Base-by-base conservation (phyloP, 768 basidiomycete species). In the Dioszegia hungarica region DNA sequence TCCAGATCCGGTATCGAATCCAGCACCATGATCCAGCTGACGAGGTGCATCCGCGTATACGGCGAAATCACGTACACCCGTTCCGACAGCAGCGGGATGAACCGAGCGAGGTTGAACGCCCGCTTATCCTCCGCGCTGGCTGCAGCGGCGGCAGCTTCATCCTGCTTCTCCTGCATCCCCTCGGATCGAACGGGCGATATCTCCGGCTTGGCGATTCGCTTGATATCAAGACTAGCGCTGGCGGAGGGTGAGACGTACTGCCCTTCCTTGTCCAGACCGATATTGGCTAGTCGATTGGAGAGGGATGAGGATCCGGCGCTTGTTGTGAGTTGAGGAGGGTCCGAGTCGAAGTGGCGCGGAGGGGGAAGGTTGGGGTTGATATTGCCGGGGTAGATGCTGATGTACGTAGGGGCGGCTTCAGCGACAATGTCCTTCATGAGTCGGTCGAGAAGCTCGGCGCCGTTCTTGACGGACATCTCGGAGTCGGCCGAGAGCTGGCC, bases 381-480 rank as follows among this genome's bases (percentile, higher is more conserved):
- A 34, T 68, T 68, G 22, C 59, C 59, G 3, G 86, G 63, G 70
- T 88, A 88, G 56, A 89, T 84, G 10, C 92, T 90, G 49, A 95
- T 86, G 73, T 95, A 97, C 33, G 89, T 87, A 0, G 92, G 90
- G 1, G 94, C 95, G 8, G 90, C 89, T 77, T 98, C 95, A 12
- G 92, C 88, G 4, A 98, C 94, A 45, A 97, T 94, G 65, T 99
- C 95, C 72, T 98, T 97, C 65, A 99, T 82, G n/a, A 97, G 82
- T 19, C 94, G 84, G 75, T 99, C 95, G 56, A 98, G 82, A 27
- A 99, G 82, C 75, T 99, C 95, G 1, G 95, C 93, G 1, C 94
- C 94, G 69, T 97, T 98, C 83, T 95, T 94, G 59, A 99, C 94
- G 1, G 95, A 94, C 34, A 89, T 68, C 65, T 98, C 94, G 0